phyloP scores from a whole-genome alignment of 768 basidiomycete genomes.

The Lentinula lateritia region DNA sequence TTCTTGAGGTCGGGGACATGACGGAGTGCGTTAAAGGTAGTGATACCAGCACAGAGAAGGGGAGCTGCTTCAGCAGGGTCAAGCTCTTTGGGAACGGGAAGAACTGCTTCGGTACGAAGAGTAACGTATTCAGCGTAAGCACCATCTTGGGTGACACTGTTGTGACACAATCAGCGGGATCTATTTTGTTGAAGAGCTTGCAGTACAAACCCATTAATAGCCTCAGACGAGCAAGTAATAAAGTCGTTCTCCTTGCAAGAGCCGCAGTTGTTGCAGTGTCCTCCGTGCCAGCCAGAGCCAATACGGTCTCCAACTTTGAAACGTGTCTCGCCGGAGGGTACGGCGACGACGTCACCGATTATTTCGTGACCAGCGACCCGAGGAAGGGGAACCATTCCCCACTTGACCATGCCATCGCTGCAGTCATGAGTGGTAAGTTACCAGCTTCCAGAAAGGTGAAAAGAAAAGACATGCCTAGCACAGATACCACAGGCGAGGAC shows the following conservation, averaged over 20 bases:
- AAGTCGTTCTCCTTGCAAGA: constrained; percentile 1
- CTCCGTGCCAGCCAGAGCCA: constrained; percentile 2
- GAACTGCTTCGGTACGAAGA: constrained; percentile 1
- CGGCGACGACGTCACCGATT: neutral
- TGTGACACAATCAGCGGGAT: neutral
- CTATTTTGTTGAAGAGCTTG: neutral
- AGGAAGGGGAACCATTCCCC: neutral
- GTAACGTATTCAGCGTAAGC: constrained; percentile 1
- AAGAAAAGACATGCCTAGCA: neutral
- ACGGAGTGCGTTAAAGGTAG: neutral
- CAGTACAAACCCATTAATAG: neutral
- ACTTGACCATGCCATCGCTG: neutral
- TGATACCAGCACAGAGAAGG: neutral
- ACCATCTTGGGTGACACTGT: neutral
- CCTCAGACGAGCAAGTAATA: neutral
- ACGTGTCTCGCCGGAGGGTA: neutral
- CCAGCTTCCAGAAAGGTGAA: neutral
- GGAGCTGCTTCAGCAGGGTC: constrained; percentile 2
- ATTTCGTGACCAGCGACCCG: neutral
- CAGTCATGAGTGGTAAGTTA: neutral
- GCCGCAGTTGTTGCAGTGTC: neutral
- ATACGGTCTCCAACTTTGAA: neutral
- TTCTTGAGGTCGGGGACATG: neutral
- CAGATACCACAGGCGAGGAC: constrained; percentile 2
- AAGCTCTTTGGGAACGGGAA: neutral